A percentile compares a stretch with the other conserved stretches of the same genome.
phyloP scores from a whole-genome alignment of 805 yeast species.

The Pichia manshurica region DNA sequence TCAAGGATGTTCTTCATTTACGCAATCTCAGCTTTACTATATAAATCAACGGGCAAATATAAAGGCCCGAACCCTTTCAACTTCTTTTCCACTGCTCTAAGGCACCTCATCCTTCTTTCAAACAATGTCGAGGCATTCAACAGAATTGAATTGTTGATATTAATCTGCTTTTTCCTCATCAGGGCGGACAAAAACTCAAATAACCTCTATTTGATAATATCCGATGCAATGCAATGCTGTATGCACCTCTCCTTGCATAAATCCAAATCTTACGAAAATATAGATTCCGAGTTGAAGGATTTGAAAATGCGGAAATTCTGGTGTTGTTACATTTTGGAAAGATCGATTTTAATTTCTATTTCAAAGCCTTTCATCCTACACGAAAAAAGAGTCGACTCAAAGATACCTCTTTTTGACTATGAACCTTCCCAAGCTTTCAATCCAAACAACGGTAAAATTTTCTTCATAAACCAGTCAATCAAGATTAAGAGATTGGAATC shows the following conservation, averaged over 20 bases:
- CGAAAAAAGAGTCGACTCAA: conserved; percentile 43
- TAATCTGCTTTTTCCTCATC: conserved; percentile 49
- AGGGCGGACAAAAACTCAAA: conserved; percentile 58
- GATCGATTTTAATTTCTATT: conserved; percentile 56
- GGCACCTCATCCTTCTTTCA: conserved; percentile 45
- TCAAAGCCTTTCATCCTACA: conserved; percentile 51
- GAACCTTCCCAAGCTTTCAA: conserved; percentile 37
- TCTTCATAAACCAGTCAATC: conserved; percentile 52
- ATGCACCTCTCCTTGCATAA: conserved; percentile 34
- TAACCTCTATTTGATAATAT: conserved; percentile 46
- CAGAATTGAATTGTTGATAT: conserved; percentile 46
- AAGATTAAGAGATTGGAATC: conserved; percentile 56
- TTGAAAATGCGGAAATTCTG: conserved; percentile 52
- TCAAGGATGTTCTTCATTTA: conserved; percentile 53
- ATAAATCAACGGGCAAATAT: conserved; percentile 52
- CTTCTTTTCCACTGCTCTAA: conserved; percentile 53
- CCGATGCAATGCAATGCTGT: conserved; percentile 47
- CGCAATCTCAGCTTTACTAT: conserved; percentile 46
- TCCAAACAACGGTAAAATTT: conserved; percentile 27
- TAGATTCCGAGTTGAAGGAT: conserved; percentile 26
- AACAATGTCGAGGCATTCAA: conserved; percentile 35
- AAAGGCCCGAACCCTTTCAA: conserved; percentile 49
- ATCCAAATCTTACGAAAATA: conserved; percentile 30
- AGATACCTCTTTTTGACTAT: conserved; percentile 46
- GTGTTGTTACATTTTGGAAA: conserved; percentile 58